phyloP scores from a whole-genome alignment of 805 yeast species.

The Diddensiella caesifluorescens region DNA sequence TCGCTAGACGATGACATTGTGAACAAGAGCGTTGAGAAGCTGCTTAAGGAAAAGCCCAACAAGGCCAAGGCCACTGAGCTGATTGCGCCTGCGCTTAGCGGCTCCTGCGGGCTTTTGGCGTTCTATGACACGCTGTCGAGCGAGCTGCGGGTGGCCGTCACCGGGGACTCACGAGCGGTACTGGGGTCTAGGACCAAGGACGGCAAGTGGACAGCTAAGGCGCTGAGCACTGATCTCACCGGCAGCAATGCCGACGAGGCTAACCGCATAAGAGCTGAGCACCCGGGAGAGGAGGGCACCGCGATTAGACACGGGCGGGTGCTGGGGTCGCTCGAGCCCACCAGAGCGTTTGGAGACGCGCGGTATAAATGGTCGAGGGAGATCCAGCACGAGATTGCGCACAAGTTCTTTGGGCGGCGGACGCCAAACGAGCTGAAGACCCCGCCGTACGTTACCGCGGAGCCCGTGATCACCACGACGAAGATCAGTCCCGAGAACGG shows the following conservation, averaged over 20 bases:
- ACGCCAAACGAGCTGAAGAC: conserved; percentile 64
- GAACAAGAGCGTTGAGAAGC: conserved; percentile 59
- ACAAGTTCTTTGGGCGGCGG: conserved; percentile 74
- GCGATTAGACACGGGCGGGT: conserved; percentile 84
- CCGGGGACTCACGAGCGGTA: conserved; percentile 94
- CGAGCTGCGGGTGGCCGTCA: conserved; percentile 79
- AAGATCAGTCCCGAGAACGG: conserved; percentile 63
- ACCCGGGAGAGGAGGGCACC: conserved; percentile 77
- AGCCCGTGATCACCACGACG: conserved; percentile 84
- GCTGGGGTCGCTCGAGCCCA: conserved; percentile 88
- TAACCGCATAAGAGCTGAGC: conserved; percentile 74
- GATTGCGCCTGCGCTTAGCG: conserved; percentile 89
- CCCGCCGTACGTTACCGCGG: conserved; percentile 97
- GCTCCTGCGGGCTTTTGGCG: conserved; percentile 87
- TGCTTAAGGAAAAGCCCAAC: conserved; percentile 45
- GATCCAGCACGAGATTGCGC: conserved; percentile 66
- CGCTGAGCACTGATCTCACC: conserved; percentile 87
- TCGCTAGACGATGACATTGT: conserved; percentile 85
- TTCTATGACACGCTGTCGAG: conserved; percentile 75
- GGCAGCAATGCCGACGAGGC: conserved; percentile 89
- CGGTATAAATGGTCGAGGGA: conserved; percentile 78
- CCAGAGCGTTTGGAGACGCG: conserved; percentile 96
- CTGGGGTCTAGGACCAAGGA: conserved; percentile 53
- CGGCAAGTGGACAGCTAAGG: conserved; percentile 81
- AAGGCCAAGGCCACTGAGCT: conserved; percentile 59